Evolutionary conservation across 148 eudicot species (phyloP), one percentile per base, ranked within the genome.

Genomic region (Polygonum maritimum): DNA sequence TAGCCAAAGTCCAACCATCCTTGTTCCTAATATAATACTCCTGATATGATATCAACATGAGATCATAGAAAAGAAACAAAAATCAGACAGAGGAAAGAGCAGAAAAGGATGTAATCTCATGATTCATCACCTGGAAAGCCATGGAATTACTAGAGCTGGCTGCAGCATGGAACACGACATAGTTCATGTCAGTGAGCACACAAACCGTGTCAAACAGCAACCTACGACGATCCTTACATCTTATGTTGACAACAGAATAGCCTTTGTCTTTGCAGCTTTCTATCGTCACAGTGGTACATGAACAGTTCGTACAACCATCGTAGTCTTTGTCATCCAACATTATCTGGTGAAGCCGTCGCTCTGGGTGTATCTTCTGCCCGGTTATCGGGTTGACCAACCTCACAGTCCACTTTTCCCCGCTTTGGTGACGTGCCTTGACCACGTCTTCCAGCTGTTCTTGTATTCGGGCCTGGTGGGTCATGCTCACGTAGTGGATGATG

Each of bases 281-380:
- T 36, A 90, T 83, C 8, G 82, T 84, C 21, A 94, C 93, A 6
- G 79, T 77, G 12, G 86, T 87, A 54, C 83, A 71, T 21, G 52
- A 47, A 71, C 87, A 81, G 67, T 13, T 60, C 67, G 22, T 26
- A 26, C 80, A 78, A 7, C 51, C 74, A 72, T 86, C 85, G 21
- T 85, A 87, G 78, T 90, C 95, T 39, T 79, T 73, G 40, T 91
- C 92, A 0, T 85, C 90, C 40, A 83, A 77, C 98, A 91, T 87
- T 71, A 94, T 82, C 79, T 94, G 98, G 79, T 94, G 98, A 73
- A 94, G 93, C 84, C 98, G 83, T 77, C 98, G 79, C 77, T 94
- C 93, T 0, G 92, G 87, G 84, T 91, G 97, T 52, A 88, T 86
- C 74, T 71, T 78, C 33, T 54, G 60, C 8, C 84, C 52, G 0